Base-by-base conservation (phyloP, 768 basidiomycete species). In the Chalciporus chontae region DNA sequence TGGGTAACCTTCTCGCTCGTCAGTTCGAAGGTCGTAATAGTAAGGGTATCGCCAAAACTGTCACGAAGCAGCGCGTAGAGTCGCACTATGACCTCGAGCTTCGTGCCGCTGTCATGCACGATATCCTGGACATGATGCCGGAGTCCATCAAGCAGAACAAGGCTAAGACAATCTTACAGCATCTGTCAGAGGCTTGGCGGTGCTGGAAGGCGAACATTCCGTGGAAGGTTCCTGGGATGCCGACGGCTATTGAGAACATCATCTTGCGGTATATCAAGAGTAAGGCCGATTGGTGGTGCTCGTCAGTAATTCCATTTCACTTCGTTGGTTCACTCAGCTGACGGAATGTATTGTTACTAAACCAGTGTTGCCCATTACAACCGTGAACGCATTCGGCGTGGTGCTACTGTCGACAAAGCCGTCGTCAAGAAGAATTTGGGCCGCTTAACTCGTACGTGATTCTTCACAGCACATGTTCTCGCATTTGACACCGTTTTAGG, bases 141-240 rank as follows among this genome's bases (percentile, higher is more conserved):
- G 96, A 98, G 69, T 93, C 90, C 2, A 94, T 98, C 76, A 94
- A 94, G 72, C 93, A 94, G 71, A 99, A 98, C 73, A 98, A 99
- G 76, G 85, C 94, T n/a, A 99, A 99, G 77, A 98, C 96, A 10
- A 98, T 99, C 57, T 65, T 99, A 65, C 96, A 99, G 68, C 96
- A 98, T 67, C 72, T 98, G 58, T 96, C 94, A 3, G 96, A 98
- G 67, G 96, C 95, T 9, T 98, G 96, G 96, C 79, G 95, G 59
- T 97, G 94, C 71, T 93, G 90, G 90, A 93, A 93, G 69, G 90
- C 90, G 4, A 93, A 93, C 64, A 93, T 99, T 61, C 96, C 96
- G 18, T 99, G 96, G 96, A 98, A 98, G 71, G 96, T 98, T 2
- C 96, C 94, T 9, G 96, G 96, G 34, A 98, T 98, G 96, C 94